A percentile compares a stretch with the other conserved stretches of the same genome.
Evolutionary conservation across 1,284 basidiomycete genomes (phyloP).

Genomic region (Grifola frondosa): DNA sequence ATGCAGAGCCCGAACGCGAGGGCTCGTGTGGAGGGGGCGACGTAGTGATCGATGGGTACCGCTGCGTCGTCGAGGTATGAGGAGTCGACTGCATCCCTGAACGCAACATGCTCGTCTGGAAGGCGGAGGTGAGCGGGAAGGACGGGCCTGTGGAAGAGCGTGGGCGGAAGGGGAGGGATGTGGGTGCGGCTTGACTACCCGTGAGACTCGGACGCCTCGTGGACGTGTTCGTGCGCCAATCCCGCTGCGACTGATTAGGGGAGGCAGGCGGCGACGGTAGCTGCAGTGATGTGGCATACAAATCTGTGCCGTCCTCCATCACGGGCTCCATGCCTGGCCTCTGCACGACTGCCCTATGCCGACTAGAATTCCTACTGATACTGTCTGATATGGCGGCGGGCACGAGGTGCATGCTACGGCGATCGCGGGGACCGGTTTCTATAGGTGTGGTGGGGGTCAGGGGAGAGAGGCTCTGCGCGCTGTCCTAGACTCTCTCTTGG

Average conservation of each 20-base stretch:
- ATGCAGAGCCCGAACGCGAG: constrained; percentile 20
- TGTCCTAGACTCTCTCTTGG: constrained; percentile 20
- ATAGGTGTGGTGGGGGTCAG: constrained; percentile 20
- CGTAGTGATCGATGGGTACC: constrained; percentile 18
- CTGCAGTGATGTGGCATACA: constrained; percentile 24
- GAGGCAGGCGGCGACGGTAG: constrained; percentile 33
- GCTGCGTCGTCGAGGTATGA: constrained; percentile 6
- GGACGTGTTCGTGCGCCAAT: constrained; percentile 9
- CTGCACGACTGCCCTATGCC: constrained; percentile 9
- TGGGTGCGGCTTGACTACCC: constrained; percentile 18
- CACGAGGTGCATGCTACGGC: constrained; percentile 1
- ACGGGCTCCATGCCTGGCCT: constrained; percentile 26
- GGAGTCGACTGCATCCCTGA: constrained; percentile 18
- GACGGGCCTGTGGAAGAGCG: constrained; percentile 24
- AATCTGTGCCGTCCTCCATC: constrained; percentile 19
- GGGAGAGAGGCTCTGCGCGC: constrained; percentile 17
- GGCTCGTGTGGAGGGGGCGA: constrained; percentile 8
- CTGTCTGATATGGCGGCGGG: constrained; percentile 7
- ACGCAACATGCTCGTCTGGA: constrained; percentile 24
- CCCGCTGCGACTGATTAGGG: constrained; percentile 21
- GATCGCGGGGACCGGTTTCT: constrained; percentile 6
- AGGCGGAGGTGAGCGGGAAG: constrained; percentile 25
- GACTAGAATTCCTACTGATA: constrained; percentile 9
- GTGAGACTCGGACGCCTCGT: constrained; percentile 24
- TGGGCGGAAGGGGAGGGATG: constrained; percentile 27